Conservation (phyloP, 1,284 basidiomycete species). For the Cryptococcus floricola region DNA sequence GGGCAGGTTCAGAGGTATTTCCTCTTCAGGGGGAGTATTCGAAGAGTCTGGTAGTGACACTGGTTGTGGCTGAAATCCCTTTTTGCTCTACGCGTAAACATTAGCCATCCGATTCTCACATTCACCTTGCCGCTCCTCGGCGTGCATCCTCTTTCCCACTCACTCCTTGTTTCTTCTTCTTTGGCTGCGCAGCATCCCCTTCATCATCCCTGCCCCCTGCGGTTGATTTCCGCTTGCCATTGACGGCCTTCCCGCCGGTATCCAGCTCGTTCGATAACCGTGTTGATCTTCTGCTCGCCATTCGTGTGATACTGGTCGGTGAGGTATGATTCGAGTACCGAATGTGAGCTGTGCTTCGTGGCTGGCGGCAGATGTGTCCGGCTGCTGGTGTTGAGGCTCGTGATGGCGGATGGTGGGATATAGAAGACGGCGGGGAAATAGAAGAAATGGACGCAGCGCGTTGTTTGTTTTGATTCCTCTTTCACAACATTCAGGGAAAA, state of each 20-base stretch:
- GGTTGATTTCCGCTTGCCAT: constrained; percentile 16
- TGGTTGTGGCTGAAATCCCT: constrained; percentile 37
- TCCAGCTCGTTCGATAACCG: constrained; percentile 2
- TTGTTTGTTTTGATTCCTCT: too few species aligned
- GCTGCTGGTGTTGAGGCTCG: too few species aligned
- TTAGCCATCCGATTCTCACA: not conserved
- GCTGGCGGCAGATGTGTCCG: too few species aligned
- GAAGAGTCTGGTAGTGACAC: constrained; percentile 26
- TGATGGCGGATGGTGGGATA: too few species aligned
- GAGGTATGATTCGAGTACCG: too few species aligned
- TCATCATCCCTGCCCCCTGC: constrained; percentile 5
- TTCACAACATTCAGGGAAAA: too few species aligned
- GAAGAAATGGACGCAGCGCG: too few species aligned
- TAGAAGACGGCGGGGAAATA: too few species aligned
- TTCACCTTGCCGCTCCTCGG: not conserved
- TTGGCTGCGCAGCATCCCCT: constrained; percentile 14
- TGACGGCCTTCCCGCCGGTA: constrained; percentile 7
- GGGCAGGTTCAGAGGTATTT: constrained; percentile 22
- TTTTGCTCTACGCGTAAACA: not conserved
- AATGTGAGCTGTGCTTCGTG: too few species aligned
- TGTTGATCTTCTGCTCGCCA: constrained; percentile 4
- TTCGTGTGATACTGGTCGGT: constrained; percentile 1
- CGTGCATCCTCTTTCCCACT: constrained; percentile 2
- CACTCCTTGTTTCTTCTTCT: constrained; percentile 22
- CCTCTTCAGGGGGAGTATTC: constrained; percentile 28